phyloP scores from a whole-genome alignment of 208 protist genomes.

The Plasmodiophora brassicae region DNA sequence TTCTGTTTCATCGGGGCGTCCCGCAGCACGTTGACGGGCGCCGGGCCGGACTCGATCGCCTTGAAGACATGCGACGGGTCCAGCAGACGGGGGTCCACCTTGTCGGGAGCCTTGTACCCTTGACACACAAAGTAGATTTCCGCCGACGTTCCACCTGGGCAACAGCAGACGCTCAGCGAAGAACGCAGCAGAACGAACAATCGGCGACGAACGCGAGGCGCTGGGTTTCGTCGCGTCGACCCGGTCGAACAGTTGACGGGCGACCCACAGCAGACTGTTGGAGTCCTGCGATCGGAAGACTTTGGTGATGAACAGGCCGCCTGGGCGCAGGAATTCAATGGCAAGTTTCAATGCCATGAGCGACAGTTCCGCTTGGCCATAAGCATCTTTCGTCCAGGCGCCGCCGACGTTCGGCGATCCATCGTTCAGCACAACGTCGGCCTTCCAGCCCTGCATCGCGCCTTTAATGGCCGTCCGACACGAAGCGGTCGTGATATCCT shows the following conservation, averaged over 20 bases:
- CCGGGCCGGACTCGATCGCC: background rate
- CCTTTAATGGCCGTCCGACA: slow-evolving; percentile 84
- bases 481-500: slow-evolving; percentile 96
- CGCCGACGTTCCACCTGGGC: slow-evolving; percentile 73
- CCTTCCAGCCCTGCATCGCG: slow-evolving; percentile 79
- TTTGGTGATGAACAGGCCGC: slow-evolving; percentile 92
- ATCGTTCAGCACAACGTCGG: slow-evolving; percentile 93
- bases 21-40: background rate
- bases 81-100: slow-evolving; percentile 75
- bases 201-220: slow-evolving; percentile 17
- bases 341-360: slow-evolving; percentile 89
- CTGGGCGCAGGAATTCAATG: slow-evolving; percentile 75
- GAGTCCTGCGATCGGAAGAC: slow-evolving; percentile 97
- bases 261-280: slow-evolving; percentile 93
- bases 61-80: slow-evolving; percentile 37
- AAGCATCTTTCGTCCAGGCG: slow-evolving; percentile 96
- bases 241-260: slow-evolving; percentile 79
- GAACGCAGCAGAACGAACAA: too few species aligned
- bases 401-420: slow-evolving; percentile 98
- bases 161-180: too few species aligned
- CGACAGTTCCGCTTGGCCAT: slow-evolving; percentile 75
- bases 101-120: slow-evolving; percentile 49
- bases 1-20: background rate
- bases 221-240: slow-evolving; percentile 32
- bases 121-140: slow-evolving; percentile 98